Conservation (phyloP, 1,284 basidiomycete genomes). For the Sphaerobolus stellatus region DNA sequence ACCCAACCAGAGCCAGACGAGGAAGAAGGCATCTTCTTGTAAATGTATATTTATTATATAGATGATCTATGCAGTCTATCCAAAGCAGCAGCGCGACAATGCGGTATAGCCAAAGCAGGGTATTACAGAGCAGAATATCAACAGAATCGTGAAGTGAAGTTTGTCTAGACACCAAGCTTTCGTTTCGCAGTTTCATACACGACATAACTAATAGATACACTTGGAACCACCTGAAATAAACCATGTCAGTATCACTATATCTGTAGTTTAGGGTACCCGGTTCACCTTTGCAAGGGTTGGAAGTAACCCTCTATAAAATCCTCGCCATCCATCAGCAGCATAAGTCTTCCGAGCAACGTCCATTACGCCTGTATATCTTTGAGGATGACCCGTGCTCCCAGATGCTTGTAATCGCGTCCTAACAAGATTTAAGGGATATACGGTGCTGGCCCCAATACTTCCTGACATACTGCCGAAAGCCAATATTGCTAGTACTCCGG, state of each 20-base stretch:
- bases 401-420: conserved; percentile 95
- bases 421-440: conserved; percentile 92
- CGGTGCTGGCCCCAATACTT: conserved; percentile 87
- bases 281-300: conserved; percentile 87
- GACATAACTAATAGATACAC: conserved; percentile 93
- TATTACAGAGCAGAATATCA: not conserved
- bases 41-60: too few species aligned
- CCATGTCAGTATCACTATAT: conserved; percentile 16
- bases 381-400: conserved; percentile 89
- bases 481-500: conserved; percentile 77
- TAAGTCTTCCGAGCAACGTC: conserved; percentile 88
- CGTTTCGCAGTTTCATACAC: conserved; percentile 84
- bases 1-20: too few species aligned
- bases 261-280: not conserved
- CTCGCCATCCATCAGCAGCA: conserved; percentile 85
- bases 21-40: too few species aligned
- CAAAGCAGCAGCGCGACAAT: too few species aligned
- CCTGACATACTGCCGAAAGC: conserved; percentile 89
- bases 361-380: conserved; percentile 81
- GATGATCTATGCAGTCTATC: too few species aligned
- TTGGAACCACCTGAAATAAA: conserved; percentile 74
- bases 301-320: conserved; percentile 92
- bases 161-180: conserved; percentile 37
- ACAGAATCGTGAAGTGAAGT: not conserved
- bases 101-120: too few species aligned